Percentiles rank a stretch among this genome's conserved stretches.
These are phyloP conservation scores for Lolium rigidum DNA, from an alignment of 176 grass and related monocot genomes.

Conservation along the genomic window DNA sequence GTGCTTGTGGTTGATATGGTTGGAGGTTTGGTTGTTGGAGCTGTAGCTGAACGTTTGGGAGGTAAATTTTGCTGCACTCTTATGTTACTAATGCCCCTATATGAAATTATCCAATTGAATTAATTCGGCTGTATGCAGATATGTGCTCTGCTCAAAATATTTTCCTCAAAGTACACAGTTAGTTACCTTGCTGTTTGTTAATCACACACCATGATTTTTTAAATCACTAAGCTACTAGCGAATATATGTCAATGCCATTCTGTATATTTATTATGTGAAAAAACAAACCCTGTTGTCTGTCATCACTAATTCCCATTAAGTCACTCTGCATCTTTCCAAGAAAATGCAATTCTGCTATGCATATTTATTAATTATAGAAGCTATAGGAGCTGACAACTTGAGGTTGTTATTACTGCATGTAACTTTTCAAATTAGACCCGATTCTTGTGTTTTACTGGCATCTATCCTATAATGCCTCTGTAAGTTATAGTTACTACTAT, in stretches of 20 bases:
- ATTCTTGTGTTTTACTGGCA: not conserved
- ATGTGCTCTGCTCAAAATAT: not conserved
- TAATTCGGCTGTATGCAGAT: not conserved
- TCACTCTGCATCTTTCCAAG: constrained; percentile 9
- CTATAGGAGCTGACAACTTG: not conserved
- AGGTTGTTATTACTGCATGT: not conserved
- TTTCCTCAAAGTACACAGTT: not conserved
- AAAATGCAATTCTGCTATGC: not conserved
- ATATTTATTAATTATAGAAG: not conserved
- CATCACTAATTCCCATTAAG: not conserved
- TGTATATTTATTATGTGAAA: not conserved
- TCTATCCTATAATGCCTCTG: not conserved
- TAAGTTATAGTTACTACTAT: constrained; percentile 8
- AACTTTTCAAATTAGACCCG: not conserved
- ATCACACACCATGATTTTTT: not conserved
- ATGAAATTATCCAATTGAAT: constrained; percentile 6
- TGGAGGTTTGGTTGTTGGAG: constrained; percentile 83
- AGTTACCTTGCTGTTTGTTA: not conserved
- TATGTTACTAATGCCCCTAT: constrained; percentile 10
- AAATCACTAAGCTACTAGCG: not conserved
- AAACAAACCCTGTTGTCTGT: not conserved
- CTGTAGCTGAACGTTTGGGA: constrained; percentile 89
- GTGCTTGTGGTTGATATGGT: constrained; percentile 83
- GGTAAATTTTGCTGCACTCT: constrained; percentile 52
- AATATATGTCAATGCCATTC: not conserved